A percentile compares a stretch with the other conserved stretches of the same genome.
Evolutionary conservation across 176 grass and related monocot genomes (phyloP).

Genomic region (Zoysia japonica): DNA sequence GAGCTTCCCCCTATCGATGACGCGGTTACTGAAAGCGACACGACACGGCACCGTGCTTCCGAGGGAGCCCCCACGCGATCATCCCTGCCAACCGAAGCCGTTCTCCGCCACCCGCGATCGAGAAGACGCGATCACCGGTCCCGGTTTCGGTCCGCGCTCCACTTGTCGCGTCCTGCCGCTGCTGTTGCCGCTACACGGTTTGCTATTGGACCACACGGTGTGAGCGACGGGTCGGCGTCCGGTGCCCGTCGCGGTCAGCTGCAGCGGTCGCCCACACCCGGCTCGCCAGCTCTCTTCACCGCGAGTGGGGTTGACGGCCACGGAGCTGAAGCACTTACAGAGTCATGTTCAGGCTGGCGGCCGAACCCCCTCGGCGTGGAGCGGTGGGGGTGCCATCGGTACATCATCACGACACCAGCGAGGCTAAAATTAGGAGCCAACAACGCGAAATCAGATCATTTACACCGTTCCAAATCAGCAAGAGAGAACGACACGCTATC

Average conservation of each 20-base stretch:
- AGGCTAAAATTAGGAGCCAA: no score
- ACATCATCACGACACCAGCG: no score
- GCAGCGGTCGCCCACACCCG: not conserved
- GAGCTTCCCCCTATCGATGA: not conserved
- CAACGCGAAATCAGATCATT: no score
- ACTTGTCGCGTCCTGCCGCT: not conserved
- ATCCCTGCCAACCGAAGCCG: no score
- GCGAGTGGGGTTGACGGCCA: not conserved
- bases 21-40: no score
- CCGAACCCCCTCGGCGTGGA: no score
- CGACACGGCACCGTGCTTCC: not conserved
- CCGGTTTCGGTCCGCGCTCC: not conserved
- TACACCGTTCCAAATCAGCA: no score
- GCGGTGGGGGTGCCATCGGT: no score
- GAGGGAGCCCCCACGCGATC: no score
- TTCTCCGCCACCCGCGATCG: not conserved
- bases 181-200: not conserved
- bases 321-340: not conserved
- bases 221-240: not conserved
- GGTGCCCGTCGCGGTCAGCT: constrained; percentile 1
- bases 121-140: not conserved
- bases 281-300: not conserved
- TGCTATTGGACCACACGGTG: not conserved
- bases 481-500: not conserved
- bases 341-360: not conserved